These are phyloP conservation scores for Tanozyma kutaoensis DNA, from an alignment of 805 yeast genomes.

Conservation along the genomic window DNA sequence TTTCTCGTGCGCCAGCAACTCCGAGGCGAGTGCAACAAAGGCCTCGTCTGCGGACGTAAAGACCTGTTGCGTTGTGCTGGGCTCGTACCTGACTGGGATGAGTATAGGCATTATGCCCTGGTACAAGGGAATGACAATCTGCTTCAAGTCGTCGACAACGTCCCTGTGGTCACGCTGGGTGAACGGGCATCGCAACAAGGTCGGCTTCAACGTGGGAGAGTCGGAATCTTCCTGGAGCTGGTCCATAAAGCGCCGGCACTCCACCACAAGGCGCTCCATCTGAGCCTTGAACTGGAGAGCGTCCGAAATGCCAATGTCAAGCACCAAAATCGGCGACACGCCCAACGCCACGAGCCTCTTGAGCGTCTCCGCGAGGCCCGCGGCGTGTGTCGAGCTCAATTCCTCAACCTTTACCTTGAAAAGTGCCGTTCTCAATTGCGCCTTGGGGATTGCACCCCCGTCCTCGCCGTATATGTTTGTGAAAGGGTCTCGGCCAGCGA, in stretches of 20 bases:
- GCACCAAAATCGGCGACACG: slow-evolving; percentile 55
- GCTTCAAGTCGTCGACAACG: slow-evolving; percentile 12
- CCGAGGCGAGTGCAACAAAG: slow-evolving; percentile 11
- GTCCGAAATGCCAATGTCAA: slow-evolving; percentile 31
- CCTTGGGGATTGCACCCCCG: slow-evolving; percentile 3
- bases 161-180: slow-evolving; percentile 1
- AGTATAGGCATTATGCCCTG: slow-evolving; percentile 49
- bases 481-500: slow-evolving; percentile 20
- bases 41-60: slow-evolving; percentile 12
- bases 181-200: slow-evolving; percentile 15
- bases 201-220: slow-evolving; percentile 10
- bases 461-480: slow-evolving; percentile 16
- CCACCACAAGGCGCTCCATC: too few species aligned
- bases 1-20: slow-evolving; percentile 13
- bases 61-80: slow-evolving; percentile 9
- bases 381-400: slow-evolving; percentile 1
- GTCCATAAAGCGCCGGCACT: too few species aligned
- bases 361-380: slow-evolving; percentile 44
- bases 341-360: slow-evolving; percentile 49
- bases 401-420: background rate
- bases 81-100: slow-evolving; percentile 36
- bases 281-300: slow-evolving; percentile 14
- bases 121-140: slow-evolving; percentile 23
- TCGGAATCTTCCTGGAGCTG: too few species aligned
- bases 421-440: background rate